Base-by-base conservation (phyloP, 805 yeast species). In the Kodamaea restingae region DNA sequence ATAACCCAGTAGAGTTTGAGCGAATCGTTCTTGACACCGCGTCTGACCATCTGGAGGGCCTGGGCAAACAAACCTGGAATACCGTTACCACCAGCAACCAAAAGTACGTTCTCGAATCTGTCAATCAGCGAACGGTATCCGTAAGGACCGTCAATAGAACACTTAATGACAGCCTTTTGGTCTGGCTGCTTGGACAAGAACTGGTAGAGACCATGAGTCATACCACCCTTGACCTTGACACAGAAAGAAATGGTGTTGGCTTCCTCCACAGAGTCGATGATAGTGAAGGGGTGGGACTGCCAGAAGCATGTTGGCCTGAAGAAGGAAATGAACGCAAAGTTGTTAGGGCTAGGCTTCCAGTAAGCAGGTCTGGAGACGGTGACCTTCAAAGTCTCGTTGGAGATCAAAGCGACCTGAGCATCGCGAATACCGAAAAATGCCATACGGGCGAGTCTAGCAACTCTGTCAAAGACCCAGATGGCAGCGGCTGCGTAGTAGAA, bases 241-340 rank as follows among this genome's bases (percentile, higher is more conserved):
- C 50, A 57, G 42, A 57, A 50, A 15, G 54, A 44, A 27, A 56
- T 48, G 40, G 47, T 61, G 27, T 51, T 44, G 17, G 48, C 44
- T 33, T 62, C 61, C 32, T 63, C 57, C 1, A 60, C 56, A 3
- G 74, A 60, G 36, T 70, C 70, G 35, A 75, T 61, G 5, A 76
- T 57, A 1, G 90, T 80, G 60, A 85, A 83, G 3, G 91, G 91
- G 55, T 84, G 88, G 4, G 83, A 75, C 55, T 83, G 87, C 80
- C 81, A 81, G 55, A 81, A 78, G 27, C 70, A 59, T 2, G 60
- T 52, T 14, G 73, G 67, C 32, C 74, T 62, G 41, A 80, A 45
- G 55, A 83, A 78, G 59, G 80, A 73, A 26, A 85, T 58, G 50
- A 67, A 83, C 1, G 71, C 77, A 54, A 63, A 77, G 11, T 73